Percentiles rank a stretch among this genome's conserved stretches.
Evolutionary conservation across 306 rosid genomes (phyloP).

Genomic region (Cucumis hystrix): DNA sequence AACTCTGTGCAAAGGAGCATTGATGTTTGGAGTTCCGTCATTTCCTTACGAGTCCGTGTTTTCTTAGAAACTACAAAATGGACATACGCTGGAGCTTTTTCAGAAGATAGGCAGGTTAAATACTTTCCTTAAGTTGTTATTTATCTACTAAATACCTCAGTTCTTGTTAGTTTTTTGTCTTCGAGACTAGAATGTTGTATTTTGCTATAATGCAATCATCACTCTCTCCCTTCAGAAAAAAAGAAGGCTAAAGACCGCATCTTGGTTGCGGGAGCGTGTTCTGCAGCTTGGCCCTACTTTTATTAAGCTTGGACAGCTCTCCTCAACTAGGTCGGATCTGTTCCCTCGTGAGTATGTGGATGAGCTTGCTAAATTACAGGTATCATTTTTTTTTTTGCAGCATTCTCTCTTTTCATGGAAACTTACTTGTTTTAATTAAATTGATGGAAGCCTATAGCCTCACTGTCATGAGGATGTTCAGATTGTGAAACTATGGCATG

Average conservation of each 20-base stretch:
- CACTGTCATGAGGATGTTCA: neutral
- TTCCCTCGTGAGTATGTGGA: conserved; percentile 84
- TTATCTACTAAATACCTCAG: neutral
- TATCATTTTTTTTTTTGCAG: neutral
- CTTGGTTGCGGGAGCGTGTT: conserved; percentile 76
- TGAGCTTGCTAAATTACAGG: conserved; percentile 92
- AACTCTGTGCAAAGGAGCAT: conserved; percentile 68
- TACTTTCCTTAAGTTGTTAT: conserved; percentile 5
- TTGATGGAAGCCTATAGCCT: neutral
- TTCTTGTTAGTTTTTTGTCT: neutral
- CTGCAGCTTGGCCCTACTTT: conserved; percentile 93
- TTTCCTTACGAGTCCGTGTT: conserved; percentile 69
- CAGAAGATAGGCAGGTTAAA: conserved; percentile 74
- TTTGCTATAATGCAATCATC: neutral
- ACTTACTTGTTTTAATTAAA: neutral
- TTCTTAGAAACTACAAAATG: conserved; percentile 73
- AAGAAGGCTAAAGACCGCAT: conserved; percentile 57
- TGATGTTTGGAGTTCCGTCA: conserved; percentile 86
- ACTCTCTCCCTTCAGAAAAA: conserved; percentile 35
- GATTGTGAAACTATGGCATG: neutral
- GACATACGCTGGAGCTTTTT: conserved; percentile 79
- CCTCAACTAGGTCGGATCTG: conserved; percentile 84
- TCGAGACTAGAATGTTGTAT: neutral
- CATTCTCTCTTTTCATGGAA: neutral
- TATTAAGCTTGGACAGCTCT: conserved; percentile 88